Percentiles rank a stretch among this genome's conserved stretches.
phyloP scores from a whole-genome alignment of 805 yeast genomes.

The Ogataea trehalophila region DNA sequence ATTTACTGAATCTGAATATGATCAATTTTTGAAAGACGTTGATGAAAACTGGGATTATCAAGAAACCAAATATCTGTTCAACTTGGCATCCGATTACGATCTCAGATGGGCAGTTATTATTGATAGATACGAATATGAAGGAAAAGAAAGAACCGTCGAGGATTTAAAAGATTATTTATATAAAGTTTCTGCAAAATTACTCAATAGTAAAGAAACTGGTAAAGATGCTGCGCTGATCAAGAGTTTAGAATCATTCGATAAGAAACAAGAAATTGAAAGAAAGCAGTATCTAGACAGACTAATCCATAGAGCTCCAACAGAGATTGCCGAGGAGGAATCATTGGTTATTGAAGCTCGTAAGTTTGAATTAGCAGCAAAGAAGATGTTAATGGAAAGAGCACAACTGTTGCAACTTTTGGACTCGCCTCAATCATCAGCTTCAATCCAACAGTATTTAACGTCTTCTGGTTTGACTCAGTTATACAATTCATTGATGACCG shows the following conservation, averaged over 20 bases:
- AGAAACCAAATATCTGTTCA: constrained; percentile 78
- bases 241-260: constrained; percentile 58
- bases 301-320: constrained; percentile 85
- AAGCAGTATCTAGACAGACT: constrained; percentile 75
- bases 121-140: constrained; percentile 48
- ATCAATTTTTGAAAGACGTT: constrained; percentile 34
- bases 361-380: constrained; percentile 88
- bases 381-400: constrained; percentile 78
- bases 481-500: constrained; percentile 68
- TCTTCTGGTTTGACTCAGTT: constrained; percentile 88
- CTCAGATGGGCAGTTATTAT: constrained; percentile 65
- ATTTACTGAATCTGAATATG: constrained; percentile 58
- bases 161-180: constrained; percentile 84
- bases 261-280: constrained; percentile 68
- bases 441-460: constrained; percentile 70
- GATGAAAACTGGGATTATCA: constrained; percentile 58
- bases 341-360: constrained; percentile 88
- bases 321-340: constrained; percentile 96
- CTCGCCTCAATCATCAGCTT: constrained; percentile 76
- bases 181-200: constrained; percentile 52
- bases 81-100: constrained; percentile 53
- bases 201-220: constrained; percentile 34
- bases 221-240: constrained; percentile 48
- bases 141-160: constrained; percentile 48
- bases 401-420: constrained; percentile 74